Percentiles rank a stretch among this genome's conserved stretches.
Conservation (phyloP, 2,329 filamentous ascomycete species). For the Gnomoniopsis sp. region DNA sequence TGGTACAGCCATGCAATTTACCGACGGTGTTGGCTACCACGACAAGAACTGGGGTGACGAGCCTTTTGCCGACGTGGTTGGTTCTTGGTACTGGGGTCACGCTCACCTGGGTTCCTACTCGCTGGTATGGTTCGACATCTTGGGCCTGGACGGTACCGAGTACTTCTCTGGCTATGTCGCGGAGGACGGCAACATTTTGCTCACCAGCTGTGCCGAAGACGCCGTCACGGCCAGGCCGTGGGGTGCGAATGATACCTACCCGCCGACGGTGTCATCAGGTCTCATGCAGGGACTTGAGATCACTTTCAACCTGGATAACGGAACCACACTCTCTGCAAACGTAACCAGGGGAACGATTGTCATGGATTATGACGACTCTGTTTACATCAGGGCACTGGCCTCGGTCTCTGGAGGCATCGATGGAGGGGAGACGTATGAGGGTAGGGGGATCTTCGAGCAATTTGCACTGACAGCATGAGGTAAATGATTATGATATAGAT, state of each 20-base stretch:
- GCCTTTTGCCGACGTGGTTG: slow-evolving; percentile 29
- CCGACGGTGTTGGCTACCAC: slow-evolving; percentile 37
- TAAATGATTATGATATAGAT: too few relatives aligned
- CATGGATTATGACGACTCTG: background rate
- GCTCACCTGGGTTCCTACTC: slow-evolving; percentile 37
- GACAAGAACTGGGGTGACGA: slow-evolving; percentile 44
- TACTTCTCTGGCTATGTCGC: slow-evolving; percentile 26
- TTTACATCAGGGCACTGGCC: slow-evolving; percentile 2
- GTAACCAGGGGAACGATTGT: background rate
- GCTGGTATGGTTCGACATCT: slow-evolving; percentile 39
- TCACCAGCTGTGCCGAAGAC: background rate
- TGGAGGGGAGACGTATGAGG: background rate
- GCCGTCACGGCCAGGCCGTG: slow-evolving; percentile 6
- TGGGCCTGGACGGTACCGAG: slow-evolving; percentile 23
- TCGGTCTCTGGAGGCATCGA: background rate
- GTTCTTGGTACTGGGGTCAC: slow-evolving; percentile 43
- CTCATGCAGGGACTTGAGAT: slow-evolving; percentile 1
- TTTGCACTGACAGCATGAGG: slow-evolving; percentile 1
- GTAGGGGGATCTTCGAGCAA: background rate
- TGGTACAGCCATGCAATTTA: background rate
- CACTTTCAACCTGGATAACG: slow-evolving; percentile 1
- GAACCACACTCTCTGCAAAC: background rate
- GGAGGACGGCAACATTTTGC: slow-evolving; percentile 20
- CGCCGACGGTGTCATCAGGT: background rate
- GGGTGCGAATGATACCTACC: slow-evolving; percentile 6